Evolutionary conservation across 2,329 filamentous ascomycete genomes (phyloP).

Genomic region (Thielaviopsis punctulata): DNA sequence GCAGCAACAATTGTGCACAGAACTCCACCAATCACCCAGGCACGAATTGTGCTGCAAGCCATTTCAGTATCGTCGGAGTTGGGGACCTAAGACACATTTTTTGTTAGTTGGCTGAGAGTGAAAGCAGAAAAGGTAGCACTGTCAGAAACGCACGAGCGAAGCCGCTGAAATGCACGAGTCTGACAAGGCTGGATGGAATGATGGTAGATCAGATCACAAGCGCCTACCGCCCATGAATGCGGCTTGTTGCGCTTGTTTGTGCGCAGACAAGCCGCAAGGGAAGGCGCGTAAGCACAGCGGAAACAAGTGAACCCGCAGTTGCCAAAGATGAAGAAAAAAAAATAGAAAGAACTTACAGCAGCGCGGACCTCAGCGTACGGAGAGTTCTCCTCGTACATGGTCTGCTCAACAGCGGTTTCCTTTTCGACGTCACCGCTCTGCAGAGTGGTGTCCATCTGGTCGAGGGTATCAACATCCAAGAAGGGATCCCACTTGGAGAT

Average conservation of each 20-base stretch:
- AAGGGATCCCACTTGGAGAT: constrained; percentile 39
- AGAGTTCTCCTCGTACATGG: constrained; percentile 35
- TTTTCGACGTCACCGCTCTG: constrained; percentile 27
- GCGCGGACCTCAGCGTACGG: constrained; percentile 33
- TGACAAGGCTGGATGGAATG: background rate
- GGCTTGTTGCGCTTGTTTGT: no score
- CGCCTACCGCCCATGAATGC: background rate
- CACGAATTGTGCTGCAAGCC: constrained; percentile 39
- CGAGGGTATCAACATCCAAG: constrained; percentile 32
- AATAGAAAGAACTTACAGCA: constrained; percentile 19
- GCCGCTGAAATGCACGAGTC: background rate
- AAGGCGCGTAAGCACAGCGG: background rate
- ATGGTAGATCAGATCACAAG: background rate
- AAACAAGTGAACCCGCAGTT: constrained; percentile 19
- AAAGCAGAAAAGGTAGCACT: constrained; percentile 19
- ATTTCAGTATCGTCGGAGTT: constrained; percentile 33
- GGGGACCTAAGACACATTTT: constrained; percentile 6
- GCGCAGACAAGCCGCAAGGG: background rate
- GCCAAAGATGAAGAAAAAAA: constrained; percentile 28
- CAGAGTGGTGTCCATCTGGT: constrained; percentile 32
- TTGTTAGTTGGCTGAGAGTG: constrained; percentile 28
- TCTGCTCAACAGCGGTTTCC: constrained; percentile 28
- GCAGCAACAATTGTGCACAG: constrained; percentile 40
- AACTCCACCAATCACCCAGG: constrained; percentile 39
- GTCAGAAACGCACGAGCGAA: no score